A percentile compares a stretch with the other conserved stretches of the same genome.
Conservation (phyloP, 2,329 filamentous ascomycete species). For the Penicillium sp. region DNA sequence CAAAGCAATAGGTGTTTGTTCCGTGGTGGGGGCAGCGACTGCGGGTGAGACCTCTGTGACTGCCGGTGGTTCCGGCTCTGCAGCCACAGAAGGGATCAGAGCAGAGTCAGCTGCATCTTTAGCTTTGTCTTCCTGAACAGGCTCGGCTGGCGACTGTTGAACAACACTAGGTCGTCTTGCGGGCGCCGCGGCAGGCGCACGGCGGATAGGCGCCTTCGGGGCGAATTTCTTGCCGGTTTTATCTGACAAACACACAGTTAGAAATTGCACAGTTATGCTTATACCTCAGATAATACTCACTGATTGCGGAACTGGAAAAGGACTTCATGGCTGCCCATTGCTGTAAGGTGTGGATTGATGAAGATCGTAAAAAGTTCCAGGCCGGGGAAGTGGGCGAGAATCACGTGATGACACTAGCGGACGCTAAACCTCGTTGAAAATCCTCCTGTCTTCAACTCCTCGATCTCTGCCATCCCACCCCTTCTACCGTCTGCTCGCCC, state of each 20-base stretch:
- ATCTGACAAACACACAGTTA: conserved; percentile 31
- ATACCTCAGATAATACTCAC: conserved; percentile 32
- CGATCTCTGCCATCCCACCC: conserved; percentile 26
- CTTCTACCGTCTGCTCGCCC: conserved; percentile 15
- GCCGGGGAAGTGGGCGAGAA: conserved; percentile 29
- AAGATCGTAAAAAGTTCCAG: conserved; percentile 23
- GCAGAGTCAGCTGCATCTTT: conserved; percentile 6
- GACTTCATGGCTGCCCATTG: conserved; percentile 45
- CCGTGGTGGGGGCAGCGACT: conserved; percentile 24
- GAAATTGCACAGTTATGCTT: neutral
- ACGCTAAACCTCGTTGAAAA: conserved; percentile 42
- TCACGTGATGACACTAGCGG: conserved; percentile 42
- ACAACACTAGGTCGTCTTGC: conserved; percentile 43
- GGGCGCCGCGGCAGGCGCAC: conserved; percentile 43
- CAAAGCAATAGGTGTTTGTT: conserved; percentile 20
- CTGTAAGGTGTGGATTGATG: conserved; percentile 17
- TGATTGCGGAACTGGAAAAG: conserved; percentile 57
- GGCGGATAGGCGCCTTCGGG: conserved; percentile 65
- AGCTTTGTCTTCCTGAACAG: conserved; percentile 1
- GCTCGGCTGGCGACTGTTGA: conserved; percentile 29
- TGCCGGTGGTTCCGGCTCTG: conserved; percentile 2
- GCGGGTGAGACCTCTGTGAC: conserved; percentile 1
- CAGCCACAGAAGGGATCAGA: neutral
- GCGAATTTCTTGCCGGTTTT: conserved; percentile 78
- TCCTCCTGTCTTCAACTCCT: conserved; percentile 42